These are phyloP conservation scores for Zea mays DNA, from an alignment of 176 grass and related monocot species.

Conservation along the genomic window Zm-B73-REFERENCE-NAM-5.0 NC_050102.1:143206501-143207000, in stretches of 20 bases:
- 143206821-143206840: slow-evolving; percentile 1
- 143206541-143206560: background rate
- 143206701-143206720: background rate
- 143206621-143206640: background rate
- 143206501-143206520: background rate
- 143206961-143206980: background rate
- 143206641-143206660: background rate
- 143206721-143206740: background rate
- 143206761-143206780: background rate
- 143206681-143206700: background rate
- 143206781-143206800: background rate
- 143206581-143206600: background rate
- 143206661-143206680: background rate
- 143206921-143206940: background rate
- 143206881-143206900: background rate
- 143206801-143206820: background rate
- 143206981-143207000: background rate
- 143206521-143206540: background rate
- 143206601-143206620: background rate
- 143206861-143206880: slow-evolving; percentile 2
- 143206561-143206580: background rate
- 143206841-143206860: background rate
- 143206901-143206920: background rate
- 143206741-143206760: background rate
- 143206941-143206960: background rate